phyloP scores from a whole-genome alignment of 2,329 filamentous ascomycete species.

The Fusarium graminum region DNA sequence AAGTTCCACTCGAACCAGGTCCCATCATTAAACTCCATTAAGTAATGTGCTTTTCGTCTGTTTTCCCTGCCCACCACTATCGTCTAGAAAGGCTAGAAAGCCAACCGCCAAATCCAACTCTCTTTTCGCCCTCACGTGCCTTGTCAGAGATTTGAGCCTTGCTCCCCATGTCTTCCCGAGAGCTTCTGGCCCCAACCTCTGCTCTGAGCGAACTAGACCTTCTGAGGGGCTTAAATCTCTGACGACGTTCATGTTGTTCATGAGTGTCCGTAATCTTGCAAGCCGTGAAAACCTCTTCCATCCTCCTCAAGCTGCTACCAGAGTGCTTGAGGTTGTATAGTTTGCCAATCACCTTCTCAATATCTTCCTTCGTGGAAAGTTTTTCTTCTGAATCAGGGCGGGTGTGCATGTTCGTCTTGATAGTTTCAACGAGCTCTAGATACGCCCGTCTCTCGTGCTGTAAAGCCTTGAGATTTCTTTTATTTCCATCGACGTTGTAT shows the following conservation, averaged over 20 bases:
- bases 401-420: slow-evolving; percentile 21
- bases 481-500: slow-evolving; percentile 7
- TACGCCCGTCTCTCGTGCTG: slow-evolving; percentile 20
- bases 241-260: slow-evolving; percentile 1
- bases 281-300: slow-evolving; percentile 11
- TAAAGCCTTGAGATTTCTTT: slow-evolving; percentile 16
- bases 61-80: too few species aligned
- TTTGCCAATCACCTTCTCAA: slow-evolving; percentile 5
- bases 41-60: too few species aligned
- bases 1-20: background rate
- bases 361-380: slow-evolving; percentile 14
- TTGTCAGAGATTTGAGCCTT: too few species aligned
- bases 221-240: background rate
- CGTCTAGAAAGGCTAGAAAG: too few species aligned
- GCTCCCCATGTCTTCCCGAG: background rate
- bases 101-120: too few species aligned
- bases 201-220: background rate
- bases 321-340: slow-evolving; percentile 34
- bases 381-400: background rate
- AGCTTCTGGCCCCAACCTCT: background rate
- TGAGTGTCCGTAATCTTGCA: background rate
- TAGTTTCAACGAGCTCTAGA: slow-evolving; percentile 27
- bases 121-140: too few species aligned
- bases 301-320: slow-evolving; percentile 12
- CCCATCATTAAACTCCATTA: background rate